Conservation (phyloP, 1,284 basidiomycete species). For the Agroathelia rolfsii region DNA sequence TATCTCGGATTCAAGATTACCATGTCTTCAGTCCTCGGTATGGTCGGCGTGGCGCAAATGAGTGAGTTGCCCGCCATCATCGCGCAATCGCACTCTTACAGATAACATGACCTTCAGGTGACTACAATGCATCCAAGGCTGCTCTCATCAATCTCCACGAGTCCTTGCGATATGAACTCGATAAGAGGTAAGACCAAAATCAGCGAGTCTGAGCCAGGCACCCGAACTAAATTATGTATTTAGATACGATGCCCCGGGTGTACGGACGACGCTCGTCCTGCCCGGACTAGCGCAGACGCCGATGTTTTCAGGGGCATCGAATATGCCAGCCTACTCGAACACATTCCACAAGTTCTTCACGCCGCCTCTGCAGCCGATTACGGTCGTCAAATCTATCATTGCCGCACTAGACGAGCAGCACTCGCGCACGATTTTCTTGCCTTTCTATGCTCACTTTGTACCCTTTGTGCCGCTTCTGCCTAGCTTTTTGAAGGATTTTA, state of each 20-base stretch:
- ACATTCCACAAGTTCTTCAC: slow-evolving; percentile 60
- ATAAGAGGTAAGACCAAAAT: slow-evolving; percentile 42
- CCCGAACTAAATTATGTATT: slow-evolving; percentile 11
- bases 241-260: slow-evolving; percentile 61
- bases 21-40: slow-evolving; percentile 72
- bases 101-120: slow-evolving; percentile 40
- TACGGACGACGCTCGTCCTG: slow-evolving; percentile 75
- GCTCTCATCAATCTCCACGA: slow-evolving; percentile 71
- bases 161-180: slow-evolving; percentile 76
- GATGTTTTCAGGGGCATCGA: slow-evolving; percentile 59
- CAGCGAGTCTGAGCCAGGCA: slow-evolving; percentile 7
- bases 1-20: slow-evolving; percentile 44
- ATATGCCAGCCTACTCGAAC: slow-evolving; percentile 39
- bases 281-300: slow-evolving; percentile 70
- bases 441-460: slow-evolving; percentile 59
- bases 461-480: slow-evolving; percentile 51
- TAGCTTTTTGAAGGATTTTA: slow-evolving; percentile 61
- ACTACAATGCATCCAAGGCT: slow-evolving; percentile 85
- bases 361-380: slow-evolving; percentile 63
- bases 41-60: slow-evolving; percentile 71
- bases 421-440: slow-evolving; percentile 59
- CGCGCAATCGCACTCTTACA: slow-evolving; percentile 8
- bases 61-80: slow-evolving; percentile 36
- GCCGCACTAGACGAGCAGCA: slow-evolving; percentile 69
- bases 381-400: slow-evolving; percentile 76